Evolutionary conservation across 75 land plant species (phyloP).

Genomic region (Larix kaempferi): DNA sequence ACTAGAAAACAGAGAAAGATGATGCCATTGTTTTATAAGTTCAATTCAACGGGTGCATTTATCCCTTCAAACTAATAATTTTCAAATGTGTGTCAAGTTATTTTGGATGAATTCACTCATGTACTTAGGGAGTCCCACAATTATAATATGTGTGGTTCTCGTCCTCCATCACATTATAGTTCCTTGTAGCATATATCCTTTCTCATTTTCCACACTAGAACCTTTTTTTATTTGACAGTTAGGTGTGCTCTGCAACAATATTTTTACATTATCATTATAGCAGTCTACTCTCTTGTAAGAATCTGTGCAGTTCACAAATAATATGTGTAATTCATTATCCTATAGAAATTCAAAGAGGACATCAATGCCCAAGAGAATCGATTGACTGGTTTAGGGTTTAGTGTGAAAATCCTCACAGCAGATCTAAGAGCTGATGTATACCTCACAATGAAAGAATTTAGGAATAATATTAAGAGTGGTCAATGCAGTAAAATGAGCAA

Average conservation of each 20-base stretch:
- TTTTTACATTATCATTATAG: background rate
- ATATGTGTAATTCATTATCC: too few relatives aligned
- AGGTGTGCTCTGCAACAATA: background rate
- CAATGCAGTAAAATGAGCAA: too few relatives aligned
- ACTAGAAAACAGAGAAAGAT: background rate
- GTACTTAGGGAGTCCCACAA: constrained; percentile 17
- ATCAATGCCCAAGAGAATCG: too few relatives aligned
- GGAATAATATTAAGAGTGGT: too few relatives aligned
- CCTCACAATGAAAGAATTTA: too few relatives aligned
- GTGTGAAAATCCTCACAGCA: too few relatives aligned
- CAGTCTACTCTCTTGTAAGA: background rate
- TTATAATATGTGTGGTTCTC: constrained; percentile 1
- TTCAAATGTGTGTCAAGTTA: background rate
- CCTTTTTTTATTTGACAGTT: background rate
- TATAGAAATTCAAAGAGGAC: too few relatives aligned
- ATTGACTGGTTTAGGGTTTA: too few relatives aligned
- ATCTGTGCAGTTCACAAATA: background rate
- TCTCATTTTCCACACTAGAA: background rate
- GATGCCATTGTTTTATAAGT: background rate
- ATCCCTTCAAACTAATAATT: background rate
- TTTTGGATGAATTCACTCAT: constrained; percentile 9
- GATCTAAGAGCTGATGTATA: too few relatives aligned
- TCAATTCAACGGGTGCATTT: background rate
- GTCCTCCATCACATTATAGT: constrained; percentile 18
- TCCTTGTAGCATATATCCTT: constrained; percentile 32